Base-by-base conservation (phyloP, 148 eudicot genomes). In the Rhododendron henanense region DNA sequence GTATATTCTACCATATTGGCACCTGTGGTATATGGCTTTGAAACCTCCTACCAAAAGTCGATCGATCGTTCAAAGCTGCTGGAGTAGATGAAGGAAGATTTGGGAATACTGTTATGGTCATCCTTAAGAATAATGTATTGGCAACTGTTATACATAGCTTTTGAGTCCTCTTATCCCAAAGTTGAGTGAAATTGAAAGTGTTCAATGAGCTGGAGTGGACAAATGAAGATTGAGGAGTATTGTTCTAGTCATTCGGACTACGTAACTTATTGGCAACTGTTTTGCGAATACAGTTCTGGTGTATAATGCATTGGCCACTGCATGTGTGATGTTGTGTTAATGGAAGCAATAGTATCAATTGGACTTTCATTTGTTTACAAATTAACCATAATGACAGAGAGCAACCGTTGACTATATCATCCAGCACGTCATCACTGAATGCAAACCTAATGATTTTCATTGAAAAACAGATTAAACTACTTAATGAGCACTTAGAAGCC, bases 401-500 rank as follows among this genome's bases (percentile, higher is more conserved):
- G 23, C 21, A 15, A 15, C 5, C 3, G 16, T 28, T 25, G 37
- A 67, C 16, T 35, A 45, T 31, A 16, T 69, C 16, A 10, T 83
- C 78, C 16, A 25, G 44, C 2, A 18, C 45, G 55, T 82, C 35
- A 65, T 83, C 48, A 39, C 28, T 1, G 21, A 33, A 37, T 65
- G 53, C 57, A 8, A 13, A 19, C 84, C 4, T 78, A 23, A 41
- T 61, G 35, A 37, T 45, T 25, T 21, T n/a, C 19, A 67, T 65
- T 23, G 73, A 28, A 7, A 9, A 82, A 33, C 19, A 39, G 15
- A 69, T 83, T 10, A 15, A 19, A 41, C 41, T 19, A 23, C 25
- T 28, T 83, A 14, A 65, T 28, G 28, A 86, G 41, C 76, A 82
- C 57, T 86, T 37, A 48, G 15, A 75, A 75, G 77, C 6, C 85